Evolutionary conservation across 371 early-diverging fungal genomes (phyloP), one percentile per base, ranked within the genome.

Genomic region (Mortierella sp.): DNA sequence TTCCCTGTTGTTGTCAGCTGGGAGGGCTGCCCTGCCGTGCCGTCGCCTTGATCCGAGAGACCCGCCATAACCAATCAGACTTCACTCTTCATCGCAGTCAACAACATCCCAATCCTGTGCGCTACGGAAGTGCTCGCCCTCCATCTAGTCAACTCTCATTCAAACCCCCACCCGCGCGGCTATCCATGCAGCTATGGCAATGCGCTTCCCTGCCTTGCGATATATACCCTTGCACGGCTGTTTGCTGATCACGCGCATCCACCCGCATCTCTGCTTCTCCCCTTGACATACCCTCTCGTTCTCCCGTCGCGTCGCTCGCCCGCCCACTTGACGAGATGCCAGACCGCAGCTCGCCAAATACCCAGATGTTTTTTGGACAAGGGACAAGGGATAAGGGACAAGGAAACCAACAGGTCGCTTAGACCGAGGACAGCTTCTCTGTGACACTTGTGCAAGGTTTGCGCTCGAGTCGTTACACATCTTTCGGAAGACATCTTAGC

Each of bases 261-360:
- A 16, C 42, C 18, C 42, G 42, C 18, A 42, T 42, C 42, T n/a
- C n/a, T 42, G 16, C 53, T 6, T 31, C 23, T 23, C 23, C 24
- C 47, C 47, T 47, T 47, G 47, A 16, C 23, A 47, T 18, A 47
- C 30, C 30, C 21, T 50, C 19, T 9, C 46, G 19, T 30, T 50
- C 50, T 50, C 50, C 50, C 30, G 50, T 50, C 50, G 50, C 50
- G 50, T 50, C 50, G 4, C 8, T 26, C 47, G 21, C 26, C 26
- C 47, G 23, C 23, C 23, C 47, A 6, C 42, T 34, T 10, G 7
- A 34, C 16, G 42, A 42, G 12, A 3, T 12, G 6, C 42, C 42
- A 10, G 42, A 16, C 16, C 34, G 34, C 34, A 34, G 34, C 34
- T 7, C 4, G 7, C 34, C 34, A 34, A 10, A 34, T 34, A 10